phyloP scores from a whole-genome alignment of 2,329 filamentous ascomycete species.

The Penicillium rolfsii region DNA sequence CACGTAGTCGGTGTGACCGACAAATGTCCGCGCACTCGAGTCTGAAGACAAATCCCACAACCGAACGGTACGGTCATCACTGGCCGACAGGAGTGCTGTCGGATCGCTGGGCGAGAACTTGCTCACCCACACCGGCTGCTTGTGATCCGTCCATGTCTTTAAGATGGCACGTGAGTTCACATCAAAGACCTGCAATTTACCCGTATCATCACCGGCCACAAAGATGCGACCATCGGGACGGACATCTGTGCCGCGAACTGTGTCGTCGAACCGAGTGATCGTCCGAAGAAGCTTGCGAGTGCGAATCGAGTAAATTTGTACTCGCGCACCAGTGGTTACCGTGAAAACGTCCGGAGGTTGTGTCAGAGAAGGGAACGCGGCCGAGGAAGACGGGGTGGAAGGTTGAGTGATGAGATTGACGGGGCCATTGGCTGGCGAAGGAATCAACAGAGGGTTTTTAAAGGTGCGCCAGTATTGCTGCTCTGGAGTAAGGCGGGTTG shows the following conservation, averaged over 20 bases:
- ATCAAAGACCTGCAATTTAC: slow-evolving; percentile 94
- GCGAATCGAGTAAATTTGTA: slow-evolving; percentile 91
- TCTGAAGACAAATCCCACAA: slow-evolving; percentile 91
- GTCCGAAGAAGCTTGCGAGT: slow-evolving; percentile 92
- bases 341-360: slow-evolving; percentile 69
- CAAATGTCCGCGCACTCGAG: slow-evolving; percentile 73
- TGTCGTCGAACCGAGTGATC: slow-evolving; percentile 89
- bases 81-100: slow-evolving; percentile 83
- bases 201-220: slow-evolving; percentile 87
- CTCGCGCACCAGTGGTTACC: slow-evolving; percentile 88
- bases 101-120: slow-evolving; percentile 88
- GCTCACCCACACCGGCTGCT: slow-evolving; percentile 89
- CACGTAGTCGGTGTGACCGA: slow-evolving; percentile 91
- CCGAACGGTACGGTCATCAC: slow-evolving; percentile 89
- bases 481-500: slow-evolving; percentile 77
- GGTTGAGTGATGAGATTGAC: slow-evolving; percentile 87
- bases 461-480: slow-evolving; percentile 97
- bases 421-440: slow-evolving; percentile 85
- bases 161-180: slow-evolving; percentile 85
- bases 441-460: slow-evolving; percentile 85
- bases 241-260: slow-evolving; percentile 86
- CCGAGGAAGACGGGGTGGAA: slow-evolving; percentile 49
- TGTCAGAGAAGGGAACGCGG: slow-evolving; percentile 48
- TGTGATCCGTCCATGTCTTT: slow-evolving; percentile 93
- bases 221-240: slow-evolving; percentile 85